Percentiles rank a stretch among this genome's conserved stretches.
phyloP scores from a whole-genome alignment of 2,329 filamentous ascomycete genomes.

The Fusarium torreyae region DNA sequence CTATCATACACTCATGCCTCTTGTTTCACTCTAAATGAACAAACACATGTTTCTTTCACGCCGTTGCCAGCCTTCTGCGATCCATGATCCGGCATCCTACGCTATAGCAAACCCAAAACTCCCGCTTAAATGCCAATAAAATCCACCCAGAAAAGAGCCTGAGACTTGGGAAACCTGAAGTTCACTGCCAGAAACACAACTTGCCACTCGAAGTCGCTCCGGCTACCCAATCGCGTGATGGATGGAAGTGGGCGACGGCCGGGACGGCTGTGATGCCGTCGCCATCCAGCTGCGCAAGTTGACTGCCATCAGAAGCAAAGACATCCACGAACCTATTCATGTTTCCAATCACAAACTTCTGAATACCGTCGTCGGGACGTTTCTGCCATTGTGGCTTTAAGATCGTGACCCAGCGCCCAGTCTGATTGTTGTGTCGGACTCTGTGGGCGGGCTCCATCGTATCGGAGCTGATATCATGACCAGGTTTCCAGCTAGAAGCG shows the following conservation, averaged over 20 bases:
- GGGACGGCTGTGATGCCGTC: slow-evolving; percentile 96
- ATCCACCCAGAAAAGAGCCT: background rate
- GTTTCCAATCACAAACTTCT: slow-evolving; percentile 93
- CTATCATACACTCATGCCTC: slow-evolving; percentile 9
- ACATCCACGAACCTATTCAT: slow-evolving; percentile 99
- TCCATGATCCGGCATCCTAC: slow-evolving; percentile 10
- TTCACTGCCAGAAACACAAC: slow-evolving; percentile 88
- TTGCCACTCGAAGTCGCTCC: slow-evolving; percentile 94
- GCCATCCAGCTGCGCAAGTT: slow-evolving; percentile 88
- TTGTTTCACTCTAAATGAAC: slow-evolving; percentile 1
- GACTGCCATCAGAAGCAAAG: slow-evolving; percentile 84
- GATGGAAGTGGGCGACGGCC: slow-evolving; percentile 92
- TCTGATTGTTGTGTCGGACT: slow-evolving; percentile 94
- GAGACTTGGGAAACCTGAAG: background rate
- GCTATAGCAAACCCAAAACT: slow-evolving; percentile 38
- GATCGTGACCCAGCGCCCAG: slow-evolving; percentile 91
- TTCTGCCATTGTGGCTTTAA: slow-evolving; percentile 90
- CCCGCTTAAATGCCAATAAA: slow-evolving; percentile 34
- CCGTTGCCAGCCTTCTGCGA: slow-evolving; percentile 2
- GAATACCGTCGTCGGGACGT: slow-evolving; percentile 81
- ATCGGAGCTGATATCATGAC: slow-evolving; percentile 69
- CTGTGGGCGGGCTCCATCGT: slow-evolving; percentile 78
- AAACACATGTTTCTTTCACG: slow-evolving; percentile 16
- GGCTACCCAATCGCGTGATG: slow-evolving; percentile 89
- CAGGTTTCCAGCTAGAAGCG: slow-evolving; percentile 71